These are phyloP conservation scores for Cutaneotrichosporon spelunceum DNA, from an alignment of 1,284 basidiomycete species.

Conservation along the genomic window DNA sequence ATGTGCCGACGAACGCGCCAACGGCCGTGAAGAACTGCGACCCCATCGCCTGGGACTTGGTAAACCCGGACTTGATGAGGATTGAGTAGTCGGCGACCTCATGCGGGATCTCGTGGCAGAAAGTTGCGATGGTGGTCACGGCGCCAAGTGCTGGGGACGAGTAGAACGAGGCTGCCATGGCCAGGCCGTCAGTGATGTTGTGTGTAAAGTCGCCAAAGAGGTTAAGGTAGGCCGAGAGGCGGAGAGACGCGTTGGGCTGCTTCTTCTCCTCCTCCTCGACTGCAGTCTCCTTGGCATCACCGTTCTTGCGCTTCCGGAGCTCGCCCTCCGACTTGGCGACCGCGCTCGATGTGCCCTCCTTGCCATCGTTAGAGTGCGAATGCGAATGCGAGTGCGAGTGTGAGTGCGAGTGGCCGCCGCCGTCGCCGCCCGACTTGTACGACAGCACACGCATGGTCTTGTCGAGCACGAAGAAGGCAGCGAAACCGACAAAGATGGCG, in stretches of 20 bases:
- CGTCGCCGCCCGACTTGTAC: slow-evolving; percentile 52
- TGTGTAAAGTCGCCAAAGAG: slow-evolving; percentile 78
- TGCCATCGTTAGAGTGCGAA: slow-evolving; percentile 59
- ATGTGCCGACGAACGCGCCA: slow-evolving; percentile 83
- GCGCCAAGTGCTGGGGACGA: slow-evolving; percentile 82
- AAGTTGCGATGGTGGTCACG: slow-evolving; percentile 83
- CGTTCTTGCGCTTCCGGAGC: slow-evolving; percentile 39
- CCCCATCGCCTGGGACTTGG: slow-evolving; percentile 82
- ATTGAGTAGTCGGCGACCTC: slow-evolving; percentile 90
- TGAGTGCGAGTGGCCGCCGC: slow-evolving; percentile 51
- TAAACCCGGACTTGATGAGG: slow-evolving; percentile 80
- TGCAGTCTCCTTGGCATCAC: slow-evolving; percentile 24
- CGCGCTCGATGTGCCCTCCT: slow-evolving; percentile 36
- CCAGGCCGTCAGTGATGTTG: slow-evolving; percentile 72
- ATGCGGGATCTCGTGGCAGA: slow-evolving; percentile 86
- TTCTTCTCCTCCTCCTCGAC: slow-evolving; percentile 27
- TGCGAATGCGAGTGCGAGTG: slow-evolving; percentile 62
- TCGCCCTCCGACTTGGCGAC: slow-evolving; percentile 25
- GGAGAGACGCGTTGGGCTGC: slow-evolving; percentile 56
- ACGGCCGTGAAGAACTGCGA: slow-evolving; percentile 84
- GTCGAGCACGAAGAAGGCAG: slow-evolving; percentile 83
- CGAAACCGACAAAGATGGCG: slow-evolving; percentile 77
- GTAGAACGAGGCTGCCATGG: slow-evolving; percentile 85
- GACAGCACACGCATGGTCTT: slow-evolving; percentile 75
- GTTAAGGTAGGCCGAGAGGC: slow-evolving; percentile 82